phyloP scores from a whole-genome alignment of 1,284 basidiomycete genomes.

The Pisolithus thermaeus region DNA sequence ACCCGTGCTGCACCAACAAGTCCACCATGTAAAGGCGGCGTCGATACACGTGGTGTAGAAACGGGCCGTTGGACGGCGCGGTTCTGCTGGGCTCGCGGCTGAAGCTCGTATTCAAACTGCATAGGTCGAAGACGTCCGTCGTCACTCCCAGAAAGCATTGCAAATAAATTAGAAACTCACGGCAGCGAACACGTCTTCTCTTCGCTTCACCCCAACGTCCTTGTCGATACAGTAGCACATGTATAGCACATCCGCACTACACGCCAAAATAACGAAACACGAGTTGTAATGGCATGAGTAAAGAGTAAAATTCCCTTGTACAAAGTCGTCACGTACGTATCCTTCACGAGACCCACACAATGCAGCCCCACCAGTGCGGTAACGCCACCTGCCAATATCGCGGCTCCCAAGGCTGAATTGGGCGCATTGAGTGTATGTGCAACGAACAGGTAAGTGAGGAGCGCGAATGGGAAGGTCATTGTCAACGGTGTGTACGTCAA shows the following conservation, averaged over 20 bases:
- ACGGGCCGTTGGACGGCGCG: slow-evolving; percentile 20
- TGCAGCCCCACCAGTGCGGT: slow-evolving; percentile 81
- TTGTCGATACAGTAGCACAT: slow-evolving; percentile 88
- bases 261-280: not conserved
- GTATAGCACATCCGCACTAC: slow-evolving; percentile 74
- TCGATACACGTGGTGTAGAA: slow-evolving; percentile 11
- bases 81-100: slow-evolving; percentile 26
- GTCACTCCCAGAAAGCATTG: not conserved
- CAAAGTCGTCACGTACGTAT: slow-evolving; percentile 47
- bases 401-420: slow-evolving; percentile 70
- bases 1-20: not conserved
- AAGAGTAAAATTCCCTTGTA: not conserved
- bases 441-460: slow-evolving; percentile 83
- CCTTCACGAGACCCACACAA: slow-evolving; percentile 75
- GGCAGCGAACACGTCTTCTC: slow-evolving; percentile 64
- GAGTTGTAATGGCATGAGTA: not conserved
- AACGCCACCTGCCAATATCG: slow-evolving; percentile 71
- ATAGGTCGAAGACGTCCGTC: slow-evolving; percentile 7
- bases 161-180: slow-evolving; percentile 38
- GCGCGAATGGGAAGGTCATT: slow-evolving; percentile 73
- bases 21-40: not conserved
- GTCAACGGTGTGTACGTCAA: slow-evolving; percentile 79
- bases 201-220: slow-evolving; percentile 57
- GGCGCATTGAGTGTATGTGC: slow-evolving; percentile 79
- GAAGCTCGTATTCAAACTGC: slow-evolving; percentile 43